These are phyloP conservation scores for Ceratobasidium sp. DNA, from an alignment of 1,284 basidiomycete genomes.

Conservation along the genomic window DNA sequence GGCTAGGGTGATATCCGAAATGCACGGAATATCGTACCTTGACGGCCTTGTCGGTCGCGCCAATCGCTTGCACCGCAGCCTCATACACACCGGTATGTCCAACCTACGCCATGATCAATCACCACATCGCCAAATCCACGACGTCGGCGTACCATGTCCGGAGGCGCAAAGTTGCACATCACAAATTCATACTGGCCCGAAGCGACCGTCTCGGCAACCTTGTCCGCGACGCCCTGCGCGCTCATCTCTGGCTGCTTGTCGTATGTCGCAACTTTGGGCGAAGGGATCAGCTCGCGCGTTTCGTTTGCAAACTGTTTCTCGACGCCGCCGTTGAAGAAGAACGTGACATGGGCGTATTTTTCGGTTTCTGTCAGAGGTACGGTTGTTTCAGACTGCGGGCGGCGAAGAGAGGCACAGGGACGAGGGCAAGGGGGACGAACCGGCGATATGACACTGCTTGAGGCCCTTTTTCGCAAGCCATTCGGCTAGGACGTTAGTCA, in stretches of 20 bases:
- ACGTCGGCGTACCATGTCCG: slow-evolving; percentile 79
- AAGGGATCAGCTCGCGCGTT: slow-evolving; percentile 87
- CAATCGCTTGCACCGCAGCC: slow-evolving; percentile 87
- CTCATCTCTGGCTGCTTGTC: slow-evolving; percentile 90
- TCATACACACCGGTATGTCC: slow-evolving; percentile 92
- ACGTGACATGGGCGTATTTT: slow-evolving; percentile 95
- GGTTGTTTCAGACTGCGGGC: slow-evolving; percentile 3
- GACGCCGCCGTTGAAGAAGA: slow-evolving; percentile 96
- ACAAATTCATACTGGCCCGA: slow-evolving; percentile 81
- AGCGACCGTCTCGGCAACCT: slow-evolving; percentile 86
- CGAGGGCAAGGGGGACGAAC: slow-evolving; percentile 57
- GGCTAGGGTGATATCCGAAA: neutral
- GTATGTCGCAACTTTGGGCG: slow-evolving; percentile 84
- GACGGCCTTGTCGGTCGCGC: slow-evolving; percentile 86
- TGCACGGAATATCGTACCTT: slow-evolving; percentile 56
- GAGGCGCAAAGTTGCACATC: slow-evolving; percentile 97
- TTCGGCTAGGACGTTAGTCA: slow-evolving; percentile 93
- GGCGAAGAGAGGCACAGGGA: slow-evolving; percentile 9
- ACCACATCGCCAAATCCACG: neutral
- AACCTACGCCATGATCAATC: slow-evolving; percentile 61
- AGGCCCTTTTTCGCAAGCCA: slow-evolving; percentile 83
- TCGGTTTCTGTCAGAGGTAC: slow-evolving; percentile 74
- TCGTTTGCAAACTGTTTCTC: slow-evolving; percentile 90
- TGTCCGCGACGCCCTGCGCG: slow-evolving; percentile 86
- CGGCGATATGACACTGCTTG: slow-evolving; percentile 88